Evolutionary conservation across 768 basidiomycete genomes (phyloP).

Genomic region (Lactifluus volemus): DNA sequence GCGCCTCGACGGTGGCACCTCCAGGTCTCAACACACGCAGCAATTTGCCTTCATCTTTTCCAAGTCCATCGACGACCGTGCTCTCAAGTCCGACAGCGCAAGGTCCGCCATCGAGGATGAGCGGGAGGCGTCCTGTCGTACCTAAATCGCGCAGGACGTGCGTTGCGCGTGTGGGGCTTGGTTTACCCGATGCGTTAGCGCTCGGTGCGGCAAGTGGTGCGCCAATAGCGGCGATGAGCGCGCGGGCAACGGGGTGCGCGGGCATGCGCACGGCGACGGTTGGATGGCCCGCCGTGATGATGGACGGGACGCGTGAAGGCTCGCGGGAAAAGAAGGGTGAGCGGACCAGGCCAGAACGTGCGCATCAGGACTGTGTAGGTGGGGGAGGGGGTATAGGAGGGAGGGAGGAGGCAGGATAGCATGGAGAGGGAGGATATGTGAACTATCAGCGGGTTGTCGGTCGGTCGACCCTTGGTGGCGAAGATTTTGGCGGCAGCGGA

Average conservation of each 20-base stretch:
- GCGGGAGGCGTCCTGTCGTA: slow-evolving; percentile 45
- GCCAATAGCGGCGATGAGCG: slow-evolving; percentile 68
- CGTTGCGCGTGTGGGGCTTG: slow-evolving; percentile 83
- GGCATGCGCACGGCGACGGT: slow-evolving; percentile 93
- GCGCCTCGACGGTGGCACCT: slow-evolving; percentile 84
- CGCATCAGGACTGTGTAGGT: slow-evolving; percentile 70
- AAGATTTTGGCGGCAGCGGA: slow-evolving; percentile 70
- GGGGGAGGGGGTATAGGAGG: slow-evolving; percentile 46
- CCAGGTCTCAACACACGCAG: slow-evolving; percentile 85
- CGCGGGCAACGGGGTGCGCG: slow-evolving; percentile 85
- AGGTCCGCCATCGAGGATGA: slow-evolving; percentile 88
- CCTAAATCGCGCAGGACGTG: slow-evolving; percentile 77
- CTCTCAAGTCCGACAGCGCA: slow-evolving; percentile 91
- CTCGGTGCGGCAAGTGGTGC: slow-evolving; percentile 88
- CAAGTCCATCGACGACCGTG: slow-evolving; percentile 87
- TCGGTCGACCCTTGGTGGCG: slow-evolving; percentile 80
- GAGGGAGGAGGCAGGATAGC: slow-evolving; percentile 69
- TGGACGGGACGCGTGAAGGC: slow-evolving; percentile 49
- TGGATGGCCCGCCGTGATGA: slow-evolving; percentile 70
- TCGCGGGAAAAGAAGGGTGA: slow-evolving; percentile 85
- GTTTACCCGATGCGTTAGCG: slow-evolving; percentile 90
- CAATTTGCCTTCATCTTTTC: slow-evolving; percentile 46
- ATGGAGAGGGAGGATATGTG: slow-evolving; percentile 84
- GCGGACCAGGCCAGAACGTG: slow-evolving; percentile 90
- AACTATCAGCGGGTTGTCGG: slow-evolving; percentile 96